These are phyloP conservation scores for Aureobasidium sp. DNA, from an alignment of 2,329 filamentous ascomycete species.

Conservation along the genomic window DNA sequence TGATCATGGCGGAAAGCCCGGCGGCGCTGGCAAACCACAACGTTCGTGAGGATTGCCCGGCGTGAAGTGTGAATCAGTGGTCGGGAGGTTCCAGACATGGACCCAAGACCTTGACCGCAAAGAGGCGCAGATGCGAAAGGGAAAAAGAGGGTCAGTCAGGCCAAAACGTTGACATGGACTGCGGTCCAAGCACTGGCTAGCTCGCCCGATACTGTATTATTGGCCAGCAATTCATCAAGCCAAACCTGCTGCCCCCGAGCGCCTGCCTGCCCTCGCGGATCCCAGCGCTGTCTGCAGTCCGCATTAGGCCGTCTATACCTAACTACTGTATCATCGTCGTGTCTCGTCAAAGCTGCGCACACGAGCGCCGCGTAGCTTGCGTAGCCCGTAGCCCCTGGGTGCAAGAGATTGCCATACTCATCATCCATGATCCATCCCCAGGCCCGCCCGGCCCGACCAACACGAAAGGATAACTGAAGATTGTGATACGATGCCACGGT, in stretches of 20 bases:
- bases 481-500: constrained; percentile 5
- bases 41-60: constrained; percentile 16
- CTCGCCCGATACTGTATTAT: constrained; percentile 7
- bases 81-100: constrained; percentile 16
- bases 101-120: constrained; percentile 15
- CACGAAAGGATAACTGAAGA: not conserved
- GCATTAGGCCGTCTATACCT: constrained; percentile 13
- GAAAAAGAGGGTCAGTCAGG: constrained; percentile 15
- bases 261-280: not conserved
- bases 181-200: constrained; percentile 8
- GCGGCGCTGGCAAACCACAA: constrained; percentile 16
- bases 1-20: constrained; percentile 14
- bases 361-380: not conserved
- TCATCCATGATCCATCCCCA: not conserved
- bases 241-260: not conserved
- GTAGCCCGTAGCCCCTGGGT: constrained; percentile 4
- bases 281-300: constrained; percentile 5
- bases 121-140: constrained; percentile 15
- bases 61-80: constrained; percentile 16
- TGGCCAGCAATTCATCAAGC: constrained; percentile 5
- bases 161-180: constrained; percentile 15
- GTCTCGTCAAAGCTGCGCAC: not conserved
- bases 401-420: not conserved
- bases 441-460: constrained; percentile 4
- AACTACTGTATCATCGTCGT: constrained; percentile 10